These are phyloP conservation scores for Hypoxylon lenormandii DNA, from an alignment of 495 filamentous ascomycete genomes.

Conservation along the genomic window DNA sequence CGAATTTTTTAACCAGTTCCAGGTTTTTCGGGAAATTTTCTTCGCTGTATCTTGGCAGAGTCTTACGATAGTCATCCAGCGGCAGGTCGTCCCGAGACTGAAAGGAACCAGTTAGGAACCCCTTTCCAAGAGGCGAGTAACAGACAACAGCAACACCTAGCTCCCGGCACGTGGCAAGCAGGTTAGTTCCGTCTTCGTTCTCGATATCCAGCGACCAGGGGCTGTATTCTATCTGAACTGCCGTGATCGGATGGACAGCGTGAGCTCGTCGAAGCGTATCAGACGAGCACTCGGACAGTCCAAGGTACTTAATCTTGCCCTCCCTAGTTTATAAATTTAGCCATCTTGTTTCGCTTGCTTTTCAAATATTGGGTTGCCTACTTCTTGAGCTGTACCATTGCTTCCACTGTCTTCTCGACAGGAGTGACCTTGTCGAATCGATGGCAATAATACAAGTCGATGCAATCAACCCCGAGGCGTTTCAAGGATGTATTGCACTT, in stretches of 20 bases:
- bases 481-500: constrained; percentile 66
- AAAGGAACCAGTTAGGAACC: constrained; percentile 59
- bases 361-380: constrained; percentile 22
- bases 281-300: constrained; percentile 58
- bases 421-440: constrained; percentile 66
- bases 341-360: not conserved
- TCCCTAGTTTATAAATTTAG: constrained; percentile 49
- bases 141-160: constrained; percentile 62
- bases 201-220: constrained; percentile 61
- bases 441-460: constrained; percentile 75
- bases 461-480: constrained; percentile 61
- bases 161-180: constrained; percentile 60
- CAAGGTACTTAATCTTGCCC: constrained; percentile 66
- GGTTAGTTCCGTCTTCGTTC: constrained; percentile 47
- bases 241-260: constrained; percentile 53
- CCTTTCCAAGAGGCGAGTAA: constrained; percentile 63
- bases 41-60: constrained; percentile 57
- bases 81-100: constrained; percentile 53
- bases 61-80: constrained; percentile 55
- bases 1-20: constrained; percentile 62
- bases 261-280: constrained; percentile 56
- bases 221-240: constrained; percentile 63
- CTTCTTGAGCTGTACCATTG: constrained; percentile 60
- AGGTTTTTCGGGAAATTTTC: constrained; percentile 70
- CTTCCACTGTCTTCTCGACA: constrained; percentile 72